A percentile compares a stretch with the other conserved stretches of the same genome.
Evolutionary conservation across 305 asterid genomes (phyloP).

Genomic region (Nicotiana rustica): DNA sequence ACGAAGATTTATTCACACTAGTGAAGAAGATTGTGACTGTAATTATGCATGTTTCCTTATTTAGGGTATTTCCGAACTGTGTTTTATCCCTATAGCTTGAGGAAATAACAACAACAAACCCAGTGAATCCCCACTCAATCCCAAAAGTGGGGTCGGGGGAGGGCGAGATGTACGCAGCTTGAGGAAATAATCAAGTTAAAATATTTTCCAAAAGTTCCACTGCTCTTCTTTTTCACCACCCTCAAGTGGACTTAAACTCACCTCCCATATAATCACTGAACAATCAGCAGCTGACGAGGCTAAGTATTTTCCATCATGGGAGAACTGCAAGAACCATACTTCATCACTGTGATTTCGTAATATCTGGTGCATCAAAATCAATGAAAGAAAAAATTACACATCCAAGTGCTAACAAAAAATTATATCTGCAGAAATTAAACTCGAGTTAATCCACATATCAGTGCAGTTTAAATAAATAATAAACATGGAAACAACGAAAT

Average conservation of each 20-base stretch:
- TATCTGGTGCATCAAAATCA: slow-evolving; percentile 37
- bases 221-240: not conserved
- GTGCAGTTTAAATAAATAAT: not conserved
- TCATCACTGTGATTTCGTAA: slow-evolving; percentile 43
- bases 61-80: not conserved
- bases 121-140: too few relatives aligned
- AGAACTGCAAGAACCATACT: slow-evolving; percentile 48
- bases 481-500: not conserved
- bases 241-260: slow-evolving; percentile 33
- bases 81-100: slow-evolving; percentile 21
- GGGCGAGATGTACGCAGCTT: not conserved
- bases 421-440: slow-evolving; percentile 19
- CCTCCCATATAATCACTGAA: slow-evolving; percentile 51
- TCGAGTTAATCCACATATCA: not conserved
- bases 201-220: not conserved
- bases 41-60: not conserved
- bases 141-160: too few relatives aligned
- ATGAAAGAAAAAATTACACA: not conserved
- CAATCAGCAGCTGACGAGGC: slow-evolving; percentile 50
- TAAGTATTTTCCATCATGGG: slow-evolving; percentile 46
- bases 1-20: not conserved
- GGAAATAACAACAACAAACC: not conserved
- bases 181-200: not conserved
- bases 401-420: slow-evolving; percentile 15
- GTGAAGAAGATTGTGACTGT: not conserved